Evolutionary conservation across 2,329 filamentous ascomycete species (phyloP).

Genomic region (Alternaria sp.): DNA sequence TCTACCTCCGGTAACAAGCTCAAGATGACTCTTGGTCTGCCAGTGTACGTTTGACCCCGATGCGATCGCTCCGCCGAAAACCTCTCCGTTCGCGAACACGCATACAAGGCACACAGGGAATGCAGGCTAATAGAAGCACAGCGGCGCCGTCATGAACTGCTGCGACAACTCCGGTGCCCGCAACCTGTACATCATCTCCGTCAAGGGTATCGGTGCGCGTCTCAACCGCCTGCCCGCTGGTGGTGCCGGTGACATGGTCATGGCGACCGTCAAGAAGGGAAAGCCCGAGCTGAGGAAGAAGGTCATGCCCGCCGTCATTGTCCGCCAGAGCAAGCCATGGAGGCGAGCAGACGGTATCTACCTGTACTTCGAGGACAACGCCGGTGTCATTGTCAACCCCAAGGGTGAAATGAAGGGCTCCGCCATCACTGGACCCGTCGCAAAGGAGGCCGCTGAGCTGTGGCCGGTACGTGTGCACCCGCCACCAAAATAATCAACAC

Average conservation of each 20-base stretch:
- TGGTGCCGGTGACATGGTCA: constrained; percentile 99
- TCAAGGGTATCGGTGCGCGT: constrained; percentile 97
- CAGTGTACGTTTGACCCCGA: constrained; percentile 76
- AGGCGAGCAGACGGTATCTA: constrained; percentile 97
- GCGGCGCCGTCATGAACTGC: constrained; percentile 99
- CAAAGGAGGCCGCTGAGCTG: constrained; percentile 99
- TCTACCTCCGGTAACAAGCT: constrained; percentile 99
- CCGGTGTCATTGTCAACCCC: constrained; percentile 99
- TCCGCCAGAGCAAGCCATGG: constrained; percentile 99
- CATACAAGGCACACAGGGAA: constrained; percentile 18
- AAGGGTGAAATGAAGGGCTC: constrained; percentile 99
- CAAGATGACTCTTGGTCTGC: constrained; percentile 99
- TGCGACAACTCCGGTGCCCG: constrained; percentile 98
- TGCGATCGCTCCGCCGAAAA: constrained; percentile 19
- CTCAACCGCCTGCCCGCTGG: constrained; percentile 97
- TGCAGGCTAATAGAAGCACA: constrained; percentile 53
- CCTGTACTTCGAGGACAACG: constrained; percentile 99
- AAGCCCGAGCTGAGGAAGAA: constrained; percentile 99
- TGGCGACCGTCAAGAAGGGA: constrained; percentile 99
- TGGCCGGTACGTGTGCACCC: constrained; percentile 78
- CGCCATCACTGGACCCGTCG: constrained; percentile 97
- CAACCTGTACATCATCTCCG: constrained; percentile 99
- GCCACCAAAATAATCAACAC: constrained; percentile 5
- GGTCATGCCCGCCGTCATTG: constrained; percentile 99
- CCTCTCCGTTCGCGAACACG: constrained; percentile 4